A percentile compares a stretch with the other conserved stretches of the same genome.
These are phyloP conservation scores for Mycena rosella DNA, from an alignment of 768 basidiomycete species.

Conservation along the genomic window DNA sequence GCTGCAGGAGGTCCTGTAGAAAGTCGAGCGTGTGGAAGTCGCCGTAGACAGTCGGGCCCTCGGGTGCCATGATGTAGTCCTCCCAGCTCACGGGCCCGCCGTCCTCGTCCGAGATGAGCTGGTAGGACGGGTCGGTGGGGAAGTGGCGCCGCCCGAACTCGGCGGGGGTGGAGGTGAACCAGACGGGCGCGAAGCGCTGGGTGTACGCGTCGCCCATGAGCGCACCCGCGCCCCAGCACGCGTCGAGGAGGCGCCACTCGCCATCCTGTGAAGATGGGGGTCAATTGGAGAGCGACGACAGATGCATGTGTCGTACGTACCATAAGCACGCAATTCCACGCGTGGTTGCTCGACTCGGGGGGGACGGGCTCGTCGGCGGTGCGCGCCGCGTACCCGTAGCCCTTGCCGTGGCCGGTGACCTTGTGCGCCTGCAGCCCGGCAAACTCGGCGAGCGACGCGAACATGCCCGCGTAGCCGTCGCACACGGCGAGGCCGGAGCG, in stretches of 20 bases:
- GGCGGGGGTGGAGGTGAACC: constrained; percentile 56
- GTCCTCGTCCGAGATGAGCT: constrained; percentile 54
- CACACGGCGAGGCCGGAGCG: constrained; percentile 61
- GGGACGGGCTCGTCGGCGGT: constrained; percentile 50
- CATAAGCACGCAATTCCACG: constrained; percentile 61
- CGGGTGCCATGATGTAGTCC: constrained; percentile 58
- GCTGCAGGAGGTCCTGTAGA: constrained; percentile 50
- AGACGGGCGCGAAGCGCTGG: constrained; percentile 52
- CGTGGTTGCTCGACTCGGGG: constrained; percentile 56
- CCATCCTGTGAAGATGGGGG: too few species aligned
- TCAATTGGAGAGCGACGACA: too few species aligned
- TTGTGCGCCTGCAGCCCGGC: constrained; percentile 56
- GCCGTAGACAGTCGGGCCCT: constrained; percentile 51
- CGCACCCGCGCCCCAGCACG: constrained; percentile 64
- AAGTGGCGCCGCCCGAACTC: constrained; percentile 61
- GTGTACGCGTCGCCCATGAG: constrained; percentile 51
- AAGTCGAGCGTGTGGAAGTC: constrained; percentile 53
- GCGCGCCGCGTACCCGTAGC: constrained; percentile 54
- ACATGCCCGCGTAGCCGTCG: constrained; percentile 63
- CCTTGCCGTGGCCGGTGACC: constrained; percentile 62
- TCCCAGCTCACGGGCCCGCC: constrained; percentile 57
- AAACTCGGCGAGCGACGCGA: constrained; percentile 52
- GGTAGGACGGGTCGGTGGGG: constrained; percentile 58
- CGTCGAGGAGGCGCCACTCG: constrained; percentile 61
- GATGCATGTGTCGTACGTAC: too few species aligned